Evolutionary conservation across 1,284 basidiomycete genomes (phyloP), one percentile per base, ranked within the genome.

Genomic region (Peniophora sp.): DNA sequence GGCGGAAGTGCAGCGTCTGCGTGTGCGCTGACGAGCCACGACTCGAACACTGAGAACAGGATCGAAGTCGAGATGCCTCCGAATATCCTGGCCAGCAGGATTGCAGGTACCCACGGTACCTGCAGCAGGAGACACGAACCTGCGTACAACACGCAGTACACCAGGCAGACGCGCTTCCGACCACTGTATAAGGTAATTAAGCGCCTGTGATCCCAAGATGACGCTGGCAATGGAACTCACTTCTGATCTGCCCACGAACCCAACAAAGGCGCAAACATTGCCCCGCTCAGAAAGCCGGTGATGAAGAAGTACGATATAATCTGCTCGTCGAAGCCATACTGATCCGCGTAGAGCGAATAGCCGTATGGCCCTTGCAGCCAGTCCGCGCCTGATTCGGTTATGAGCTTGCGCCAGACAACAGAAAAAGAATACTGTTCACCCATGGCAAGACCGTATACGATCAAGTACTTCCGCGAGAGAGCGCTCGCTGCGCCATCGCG

Each of bases 351-450:
- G 0, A 87, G 67, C 19, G 82, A 84, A 59, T 87, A 88, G 0
- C 86, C 70, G 56, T 87, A 88, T 22, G 85, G 85, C 0, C 85
- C 85, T 62, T 88, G 84, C n/a, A 88, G 69, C 85, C 85, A 88
- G 61, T 88, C 85, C 52, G 85, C 81, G 51, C 78, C 85, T 86
- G 55, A 43, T 22, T 47, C 54, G 17, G 55, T 39, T n/a, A 11
- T 24, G 14, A 44, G 25, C 22, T 35, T 36, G 36, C 49, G 38
- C 46, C 32, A 32, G 16, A 20, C 35, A 11, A 11, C 24, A 17
- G 32, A 47, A 50, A 48, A 22, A 46, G 8, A 20, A 46, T 32
- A 43, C 8, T 32, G 54, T 78, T 51, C 57, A 80, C 84, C 80
- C 85, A 87, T 87, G 24, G 85, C 84, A 24, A 86, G 74, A 1